Evolutionary conservation across 805 yeast species (phyloP).

Genomic region (Yarrowia sp.): DNA sequence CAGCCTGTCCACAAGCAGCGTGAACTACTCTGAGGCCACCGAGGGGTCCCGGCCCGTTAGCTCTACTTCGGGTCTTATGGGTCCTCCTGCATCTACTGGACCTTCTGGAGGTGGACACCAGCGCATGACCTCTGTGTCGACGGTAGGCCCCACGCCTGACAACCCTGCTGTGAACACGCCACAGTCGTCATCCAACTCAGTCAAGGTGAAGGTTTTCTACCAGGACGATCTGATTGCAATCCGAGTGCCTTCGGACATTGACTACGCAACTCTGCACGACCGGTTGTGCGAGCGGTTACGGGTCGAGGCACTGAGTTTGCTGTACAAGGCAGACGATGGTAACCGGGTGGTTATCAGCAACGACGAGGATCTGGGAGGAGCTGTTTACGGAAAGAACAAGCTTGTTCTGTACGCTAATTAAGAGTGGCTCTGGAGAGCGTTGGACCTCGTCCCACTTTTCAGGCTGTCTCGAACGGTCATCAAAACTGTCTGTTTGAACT

Average conservation of each 20-base stretch:
- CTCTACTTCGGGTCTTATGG: conserved; percentile 6
- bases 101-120: neutral
- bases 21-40: neutral
- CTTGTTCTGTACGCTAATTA: conserved; percentile 36
- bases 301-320: conserved; percentile 32
- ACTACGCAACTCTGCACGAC: conserved; percentile 35
- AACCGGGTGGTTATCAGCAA: conserved; percentile 30
- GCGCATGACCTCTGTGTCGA: conserved; percentile 11
- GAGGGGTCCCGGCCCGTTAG: conserved; percentile 8
- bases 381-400: conserved; percentile 35
- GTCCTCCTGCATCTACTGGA: conserved; percentile 19
- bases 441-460: neutral
- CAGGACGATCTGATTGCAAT: conserved; percentile 42
- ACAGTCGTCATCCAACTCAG: conserved; percentile 25
- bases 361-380: conserved; percentile 35
- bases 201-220: conserved; percentile 42
- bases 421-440: neutral
- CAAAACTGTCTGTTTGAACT: neutral
- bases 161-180: conserved; percentile 21
- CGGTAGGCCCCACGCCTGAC: conserved; percentile 18
- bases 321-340: conserved; percentile 34
- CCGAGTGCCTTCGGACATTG: conserved; percentile 37
- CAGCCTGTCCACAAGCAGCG: neutral
- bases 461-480: neutral
- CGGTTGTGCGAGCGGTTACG: conserved; percentile 38